A percentile compares a stretch with the other conserved stretches of the same genome.
These are phyloP conservation scores for Hyphodiscus hymeniophilus DNA, from an alignment of 495 filamentous ascomycete species.

Conservation along the genomic window DNA sequence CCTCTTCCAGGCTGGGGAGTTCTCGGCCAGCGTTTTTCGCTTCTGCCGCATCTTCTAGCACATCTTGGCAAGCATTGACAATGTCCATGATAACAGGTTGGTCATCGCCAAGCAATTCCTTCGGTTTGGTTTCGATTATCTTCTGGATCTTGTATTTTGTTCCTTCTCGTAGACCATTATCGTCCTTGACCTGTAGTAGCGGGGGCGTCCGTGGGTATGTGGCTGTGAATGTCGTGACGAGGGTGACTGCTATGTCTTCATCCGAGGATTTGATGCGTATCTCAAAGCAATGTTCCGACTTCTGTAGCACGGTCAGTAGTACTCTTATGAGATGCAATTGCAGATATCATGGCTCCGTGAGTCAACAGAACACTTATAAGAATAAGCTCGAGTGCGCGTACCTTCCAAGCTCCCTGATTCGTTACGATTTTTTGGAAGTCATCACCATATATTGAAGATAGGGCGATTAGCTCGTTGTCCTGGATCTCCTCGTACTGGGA, in stretches of 20 bases:
- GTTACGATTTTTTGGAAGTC: conserved; percentile 68
- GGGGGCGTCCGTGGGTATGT: conserved; percentile 90
- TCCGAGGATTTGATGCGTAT: conserved; percentile 64
- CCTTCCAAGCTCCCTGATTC: conserved; percentile 80
- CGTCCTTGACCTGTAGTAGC: conserved; percentile 59
- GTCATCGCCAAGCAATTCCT: conserved; percentile 43
- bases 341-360: neutral
- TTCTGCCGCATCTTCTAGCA: conserved; percentile 78
- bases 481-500: conserved; percentile 80
- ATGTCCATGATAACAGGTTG: conserved; percentile 89
- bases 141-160: conserved; percentile 60
- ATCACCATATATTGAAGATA: conserved; percentile 86
- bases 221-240: conserved; percentile 68
- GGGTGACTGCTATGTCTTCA: conserved; percentile 50
- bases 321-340: too few relatives aligned
- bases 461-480: conserved; percentile 76
- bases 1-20: conserved; percentile 82
- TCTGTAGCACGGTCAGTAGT: conserved; percentile 30
- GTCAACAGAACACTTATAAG: neutral
- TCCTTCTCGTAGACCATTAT: conserved; percentile 51
- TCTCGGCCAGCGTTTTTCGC: conserved; percentile 61
- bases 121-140: conserved; percentile 61
- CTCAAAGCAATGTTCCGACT: conserved; percentile 74
- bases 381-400: conserved; percentile 25
- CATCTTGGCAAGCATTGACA: conserved; percentile 72